Conservation (phyloP, 1,284 basidiomycete species). For the Marasmius sp. region DNA sequence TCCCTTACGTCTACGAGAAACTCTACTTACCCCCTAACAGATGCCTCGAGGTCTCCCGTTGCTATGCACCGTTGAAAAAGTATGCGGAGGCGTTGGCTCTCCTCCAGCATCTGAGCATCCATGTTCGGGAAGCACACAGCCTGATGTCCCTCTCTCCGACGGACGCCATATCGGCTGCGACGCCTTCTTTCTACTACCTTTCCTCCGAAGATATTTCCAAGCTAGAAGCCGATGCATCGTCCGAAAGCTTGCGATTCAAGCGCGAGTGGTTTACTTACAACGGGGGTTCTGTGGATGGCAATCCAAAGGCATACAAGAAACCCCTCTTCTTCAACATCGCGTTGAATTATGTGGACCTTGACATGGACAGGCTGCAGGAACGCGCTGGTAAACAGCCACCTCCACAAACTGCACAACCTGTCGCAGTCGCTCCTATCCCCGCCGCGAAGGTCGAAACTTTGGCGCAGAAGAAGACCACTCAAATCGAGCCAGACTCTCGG, state of each 20-base stretch:
- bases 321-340: slow-evolving; percentile 92
- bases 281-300: slow-evolving; percentile 52
- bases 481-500: slow-evolving; percentile 6
- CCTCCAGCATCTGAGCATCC: slow-evolving; percentile 65
- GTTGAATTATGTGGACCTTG: slow-evolving; percentile 87
- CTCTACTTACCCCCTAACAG: slow-evolving; percentile 31
- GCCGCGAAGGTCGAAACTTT: slow-evolving; percentile 1
- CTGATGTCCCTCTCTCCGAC: slow-evolving; percentile 41
- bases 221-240: slow-evolving; percentile 50
- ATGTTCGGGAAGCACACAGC: slow-evolving; percentile 67
- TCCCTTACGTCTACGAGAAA: neutral
- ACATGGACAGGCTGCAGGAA: slow-evolving; percentile 74
- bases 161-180: slow-evolving; percentile 42
- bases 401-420: neutral
- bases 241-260: slow-evolving; percentile 61
- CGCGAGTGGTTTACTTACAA: slow-evolving; percentile 80
- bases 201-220: slow-evolving; percentile 39
- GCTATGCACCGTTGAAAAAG: slow-evolving; percentile 66
- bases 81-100: slow-evolving; percentile 73
- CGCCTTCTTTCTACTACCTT: slow-evolving; percentile 58
- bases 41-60: slow-evolving; percentile 69
- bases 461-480: neutral
- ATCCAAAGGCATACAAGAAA: slow-evolving; percentile 63
- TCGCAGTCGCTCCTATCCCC: slow-evolving; percentile 1
- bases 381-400: slow-evolving; percentile 61